These are phyloP conservation scores for Cajanus cajan DNA, from an alignment of 306 rosid species.

Conservation along the genomic window DNA sequence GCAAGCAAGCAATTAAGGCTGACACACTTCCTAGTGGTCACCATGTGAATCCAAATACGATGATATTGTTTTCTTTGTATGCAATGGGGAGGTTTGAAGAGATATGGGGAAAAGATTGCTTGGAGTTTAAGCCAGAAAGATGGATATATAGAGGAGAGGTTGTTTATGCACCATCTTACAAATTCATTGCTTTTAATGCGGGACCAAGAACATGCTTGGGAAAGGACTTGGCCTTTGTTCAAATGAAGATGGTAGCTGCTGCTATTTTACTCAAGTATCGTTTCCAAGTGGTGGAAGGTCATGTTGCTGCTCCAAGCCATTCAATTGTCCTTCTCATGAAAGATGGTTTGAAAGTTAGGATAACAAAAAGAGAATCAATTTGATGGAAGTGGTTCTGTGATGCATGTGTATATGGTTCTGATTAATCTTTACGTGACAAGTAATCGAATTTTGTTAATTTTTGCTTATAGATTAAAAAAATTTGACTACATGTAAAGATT, in stretches of 20 bases:
- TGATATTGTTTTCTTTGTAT: conserved; percentile 37
- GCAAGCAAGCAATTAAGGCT: conserved; percentile 12
- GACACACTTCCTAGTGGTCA: conserved; percentile 66
- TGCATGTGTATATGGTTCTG: background rate
- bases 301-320: conserved; percentile 10
- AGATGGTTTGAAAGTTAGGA: conserved; percentile 46
- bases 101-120: conserved; percentile 55
- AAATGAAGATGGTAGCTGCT: conserved; percentile 41
- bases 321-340: conserved; percentile 51
- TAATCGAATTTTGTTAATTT: too few relatives aligned
- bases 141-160: conserved; percentile 49
- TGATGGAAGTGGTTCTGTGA: background rate
- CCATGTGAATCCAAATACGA: background rate
- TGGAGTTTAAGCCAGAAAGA: conserved; percentile 64
- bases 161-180: conserved; percentile 46
- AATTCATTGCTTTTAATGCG: conserved; percentile 45
- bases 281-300: conserved; percentile 31
- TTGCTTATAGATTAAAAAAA: too few relatives aligned
- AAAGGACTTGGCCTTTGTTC: conserved; percentile 41
- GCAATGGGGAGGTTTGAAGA: conserved; percentile 53
- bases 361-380: conserved; percentile 6
- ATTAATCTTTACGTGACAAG: too few relatives aligned
- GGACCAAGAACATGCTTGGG: conserved; percentile 63
- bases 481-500: too few relatives aligned
- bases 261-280: conserved; percentile 29